phyloP scores from a whole-genome alignment of 2,329 filamentous ascomycete genomes.

The Phyllosticta citribraziliensis region DNA sequence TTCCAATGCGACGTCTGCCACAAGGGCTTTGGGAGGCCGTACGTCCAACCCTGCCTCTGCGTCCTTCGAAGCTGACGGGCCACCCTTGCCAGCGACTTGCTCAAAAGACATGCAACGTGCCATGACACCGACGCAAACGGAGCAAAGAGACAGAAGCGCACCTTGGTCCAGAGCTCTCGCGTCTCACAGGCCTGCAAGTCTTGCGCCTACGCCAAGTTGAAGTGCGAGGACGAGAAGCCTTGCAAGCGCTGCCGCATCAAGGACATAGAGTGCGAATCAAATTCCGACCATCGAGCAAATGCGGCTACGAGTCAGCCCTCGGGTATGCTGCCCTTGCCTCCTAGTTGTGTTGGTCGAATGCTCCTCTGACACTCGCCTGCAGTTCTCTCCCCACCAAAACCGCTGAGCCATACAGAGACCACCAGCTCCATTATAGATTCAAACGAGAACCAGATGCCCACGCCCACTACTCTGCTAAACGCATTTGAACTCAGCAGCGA shows the following conservation, averaged over 20 bases:
- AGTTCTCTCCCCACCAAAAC: not conserved
- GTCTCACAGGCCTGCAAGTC: slow-evolving; percentile 43
- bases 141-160: slow-evolving; percentile 13
- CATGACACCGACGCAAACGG: slow-evolving; percentile 30
- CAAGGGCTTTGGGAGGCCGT: slow-evolving; percentile 39
- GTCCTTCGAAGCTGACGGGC: not conserved
- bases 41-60: slow-evolving; percentile 11
- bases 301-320: not conserved
- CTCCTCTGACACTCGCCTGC: not conserved
- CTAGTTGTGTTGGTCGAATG: not conserved
- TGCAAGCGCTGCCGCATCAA: slow-evolving; percentile 43
- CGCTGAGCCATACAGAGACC: not conserved
- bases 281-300: slow-evolving; percentile 5
- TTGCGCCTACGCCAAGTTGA: slow-evolving; percentile 42
- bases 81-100: slow-evolving; percentile 30
- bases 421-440: not conserved
- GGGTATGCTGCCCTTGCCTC: not conserved
- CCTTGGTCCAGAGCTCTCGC: slow-evolving; percentile 16
- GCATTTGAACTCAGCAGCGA: slow-evolving; percentile 9
- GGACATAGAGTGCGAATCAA: slow-evolving; percentile 33
- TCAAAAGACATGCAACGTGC: slow-evolving; percentile 42
- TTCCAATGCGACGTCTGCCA: slow-evolving; percentile 36
- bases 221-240: slow-evolving; percentile 46
- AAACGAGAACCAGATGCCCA: slow-evolving; percentile 2
- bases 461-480: slow-evolving; percentile 5